Evolutionary conservation across 1,284 basidiomycete species (phyloP).

Genomic region (Cystobasidium pallidum): DNA sequence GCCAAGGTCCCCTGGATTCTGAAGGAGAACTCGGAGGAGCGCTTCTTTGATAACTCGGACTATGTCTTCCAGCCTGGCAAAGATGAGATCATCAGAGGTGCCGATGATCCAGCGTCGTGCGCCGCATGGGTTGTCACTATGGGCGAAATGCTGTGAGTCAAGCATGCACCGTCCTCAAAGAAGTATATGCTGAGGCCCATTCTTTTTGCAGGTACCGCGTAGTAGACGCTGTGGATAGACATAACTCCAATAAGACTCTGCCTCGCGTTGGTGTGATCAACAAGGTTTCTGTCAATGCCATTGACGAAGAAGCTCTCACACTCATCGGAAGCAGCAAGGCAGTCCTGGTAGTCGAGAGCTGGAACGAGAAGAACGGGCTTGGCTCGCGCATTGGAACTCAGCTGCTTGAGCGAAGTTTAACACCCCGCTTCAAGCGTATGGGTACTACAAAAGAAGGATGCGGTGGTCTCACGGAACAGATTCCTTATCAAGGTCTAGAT

Average conservation of each 20-base stretch:
- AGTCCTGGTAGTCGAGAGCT: conserved; percentile 79
- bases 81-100: conserved; percentile 67
- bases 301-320: conserved; percentile 73
- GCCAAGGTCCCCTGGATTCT: conserved; percentile 83
- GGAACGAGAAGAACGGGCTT: conserved; percentile 80
- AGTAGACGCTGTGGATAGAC: conserved; percentile 74
- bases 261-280: conserved; percentile 79
- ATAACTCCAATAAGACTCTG: conserved; percentile 64
- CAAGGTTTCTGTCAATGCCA: conserved; percentile 77
- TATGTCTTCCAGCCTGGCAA: conserved; percentile 80
- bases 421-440: conserved; percentile 77
- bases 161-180: neutral
- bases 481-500: conserved; percentile 40
- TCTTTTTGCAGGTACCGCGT: conserved; percentile 73
- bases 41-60: conserved; percentile 66
- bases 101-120: conserved; percentile 61
- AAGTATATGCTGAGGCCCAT: conserved; percentile 14
- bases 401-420: conserved; percentile 75
- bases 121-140: conserved; percentile 76
- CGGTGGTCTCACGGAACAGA: conserved; percentile 74
- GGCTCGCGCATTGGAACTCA: conserved; percentile 72
- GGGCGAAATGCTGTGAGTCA: conserved; percentile 57
- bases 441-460: conserved; percentile 73
- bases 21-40: conserved; percentile 69
- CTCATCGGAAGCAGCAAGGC: conserved; percentile 73